Percentiles rank a stretch among this genome's conserved stretches.
Conservation (phyloP, 108 stramenopile species). For the Aurantiochytrium sp. region DNA sequence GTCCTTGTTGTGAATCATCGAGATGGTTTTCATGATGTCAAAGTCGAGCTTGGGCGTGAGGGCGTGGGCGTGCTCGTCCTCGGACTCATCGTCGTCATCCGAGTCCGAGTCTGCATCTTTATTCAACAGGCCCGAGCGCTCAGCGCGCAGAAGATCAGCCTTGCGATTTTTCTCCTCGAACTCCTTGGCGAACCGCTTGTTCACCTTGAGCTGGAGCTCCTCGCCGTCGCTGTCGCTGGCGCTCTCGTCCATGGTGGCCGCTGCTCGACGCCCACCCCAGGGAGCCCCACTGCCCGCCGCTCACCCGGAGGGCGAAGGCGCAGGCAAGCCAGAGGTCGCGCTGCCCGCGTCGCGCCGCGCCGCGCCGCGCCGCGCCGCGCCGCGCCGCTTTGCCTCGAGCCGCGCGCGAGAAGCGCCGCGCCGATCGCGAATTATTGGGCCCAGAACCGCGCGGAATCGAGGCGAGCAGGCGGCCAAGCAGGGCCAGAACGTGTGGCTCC, state of each 20-base stretch:
- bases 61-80: constrained; percentile 18
- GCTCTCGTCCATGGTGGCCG: not conserved
- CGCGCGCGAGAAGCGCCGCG: no score
- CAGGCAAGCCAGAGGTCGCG: not conserved
- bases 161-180: not conserved
- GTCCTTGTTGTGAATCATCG: constrained; percentile 26
- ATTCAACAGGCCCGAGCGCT: not conserved
- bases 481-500: no score
- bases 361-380: no score
- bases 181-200: not conserved
- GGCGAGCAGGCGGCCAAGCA: no score
- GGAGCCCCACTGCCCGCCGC: no score
- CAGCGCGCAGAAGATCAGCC: not conserved
- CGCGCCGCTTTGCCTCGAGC: no score
- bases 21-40: constrained; percentile 25
- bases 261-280: no score
- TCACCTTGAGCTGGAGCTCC: not conserved
- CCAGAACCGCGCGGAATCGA: no score
- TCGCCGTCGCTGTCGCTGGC: not conserved
- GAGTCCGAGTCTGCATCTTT: not conserved
- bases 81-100: constrained; percentile 1
- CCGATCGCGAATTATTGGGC: no score
- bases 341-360: no score
- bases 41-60: not conserved
- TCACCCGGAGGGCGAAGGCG: not conserved